Conservation (phyloP, 2,329 filamentous ascomycete species). For the Aspergillus unguis region DNA sequence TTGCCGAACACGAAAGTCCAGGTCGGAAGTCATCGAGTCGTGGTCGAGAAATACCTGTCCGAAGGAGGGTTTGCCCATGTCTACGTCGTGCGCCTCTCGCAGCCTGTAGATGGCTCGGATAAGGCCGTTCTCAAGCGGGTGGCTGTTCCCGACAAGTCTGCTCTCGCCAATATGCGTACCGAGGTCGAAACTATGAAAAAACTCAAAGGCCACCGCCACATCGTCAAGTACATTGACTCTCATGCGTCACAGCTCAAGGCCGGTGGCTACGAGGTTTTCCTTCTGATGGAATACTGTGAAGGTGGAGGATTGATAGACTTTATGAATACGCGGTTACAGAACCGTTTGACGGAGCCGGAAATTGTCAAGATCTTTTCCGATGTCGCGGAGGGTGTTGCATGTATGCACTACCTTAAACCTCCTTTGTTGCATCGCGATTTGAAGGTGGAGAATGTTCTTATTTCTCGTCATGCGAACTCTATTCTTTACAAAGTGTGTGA, state of each 20-base stretch:
- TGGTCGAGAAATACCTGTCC: constrained; percentile 95
- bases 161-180: constrained; percentile 91
- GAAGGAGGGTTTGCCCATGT: constrained; percentile 98
- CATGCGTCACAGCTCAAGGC: constrained; percentile 91
- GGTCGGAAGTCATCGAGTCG: constrained; percentile 84
- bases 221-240: constrained; percentile 97
- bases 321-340: constrained; percentile 97
- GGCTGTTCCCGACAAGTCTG: constrained; percentile 92
- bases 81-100: constrained; percentile 85
- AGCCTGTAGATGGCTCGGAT: constrained; percentile 72
- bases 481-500: constrained; percentile 94
- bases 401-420: constrained; percentile 98
- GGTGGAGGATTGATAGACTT: constrained; percentile 97
- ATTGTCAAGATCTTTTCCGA: constrained; percentile 96
- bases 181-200: constrained; percentile 99
- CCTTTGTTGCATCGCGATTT: constrained; percentile 88
- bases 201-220: constrained; percentile 90
- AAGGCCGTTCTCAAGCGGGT: constrained; percentile 88
- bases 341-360: constrained; percentile 94
- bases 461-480: constrained; percentile 64
- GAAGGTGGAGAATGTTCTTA: constrained; percentile 97
- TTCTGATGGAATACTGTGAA: constrained; percentile 96
- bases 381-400: constrained; percentile 91
- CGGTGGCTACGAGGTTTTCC: constrained; percentile 94
- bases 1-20: constrained; percentile 93